Evolutionary conservation across 768 basidiomycete genomes (phyloP), one percentile per base, ranked within the genome.

Genomic region (Termitomyces sp.): DNA sequence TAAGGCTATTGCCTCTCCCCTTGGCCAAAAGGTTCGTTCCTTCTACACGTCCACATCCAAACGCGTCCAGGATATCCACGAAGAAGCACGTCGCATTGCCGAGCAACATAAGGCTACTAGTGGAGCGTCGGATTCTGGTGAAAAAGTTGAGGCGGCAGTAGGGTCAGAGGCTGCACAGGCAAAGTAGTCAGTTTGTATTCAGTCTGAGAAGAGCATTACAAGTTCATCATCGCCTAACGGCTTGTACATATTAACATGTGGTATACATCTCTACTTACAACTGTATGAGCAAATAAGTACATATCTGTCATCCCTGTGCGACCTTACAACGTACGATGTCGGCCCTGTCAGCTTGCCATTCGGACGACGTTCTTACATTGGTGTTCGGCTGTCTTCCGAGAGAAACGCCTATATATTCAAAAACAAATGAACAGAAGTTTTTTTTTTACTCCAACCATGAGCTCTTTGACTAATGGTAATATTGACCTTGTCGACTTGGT

Each of bases 1-100:
- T 24, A 85, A 81, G 66, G 92, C 91, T 13, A 75, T 96, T 22
- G 54, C 80, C n/a, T 92, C 91, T 41, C 82, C 89, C 1, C 72
- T 87, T 24, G 95, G 94, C 12, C 82, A 87, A 75, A 86, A 83
- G 66, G 91, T 97, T 58, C 73, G 76, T 31, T 66, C 74, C 1
- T 98, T 97, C 78, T 98, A 97, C 78, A 96, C 95, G 15, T 74
- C 75, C 46, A 95, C 93, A 8, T 80, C 87, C 20, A 98, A 97
- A 76, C 91, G 95, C 72, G 87, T 93, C 30, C 67, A 81, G 20
- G 95, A 98, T 68, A 95, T 98, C 50, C 95, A 97, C 68, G 92
- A 95, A 67, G 95, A 98, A 73, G 95, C 95, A 2, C 77, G 79
- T 60, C 85, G 95, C 33, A 92, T 98, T 66, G 84, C 86, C 30